Percentiles rank a stretch among this genome's conserved stretches.
Evolutionary conservation across 2,329 filamentous ascomycete genomes (phyloP).

Genomic region (Geosmithia morbida): DNA sequence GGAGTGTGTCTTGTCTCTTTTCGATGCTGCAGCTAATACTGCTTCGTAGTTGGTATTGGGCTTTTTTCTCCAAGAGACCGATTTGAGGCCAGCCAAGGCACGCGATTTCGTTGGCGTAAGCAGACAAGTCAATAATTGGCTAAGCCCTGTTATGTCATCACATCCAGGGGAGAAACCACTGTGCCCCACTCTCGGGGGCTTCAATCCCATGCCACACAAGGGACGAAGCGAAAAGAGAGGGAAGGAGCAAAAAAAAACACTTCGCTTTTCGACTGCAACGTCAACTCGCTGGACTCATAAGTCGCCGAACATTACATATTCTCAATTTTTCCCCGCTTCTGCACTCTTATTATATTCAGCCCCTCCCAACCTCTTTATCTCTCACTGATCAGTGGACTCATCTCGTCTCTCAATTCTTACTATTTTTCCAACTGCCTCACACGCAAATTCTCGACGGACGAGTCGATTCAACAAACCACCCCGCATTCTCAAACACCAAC

Average conservation of each 20-base stretch:
- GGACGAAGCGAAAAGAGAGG: background rate
- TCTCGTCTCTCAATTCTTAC: too few relatives aligned
- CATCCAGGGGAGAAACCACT: background rate
- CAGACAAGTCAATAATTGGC: background rate
- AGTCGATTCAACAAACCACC: too few relatives aligned
- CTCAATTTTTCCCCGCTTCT: background rate
- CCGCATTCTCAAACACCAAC: too few relatives aligned
- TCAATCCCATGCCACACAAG: background rate
- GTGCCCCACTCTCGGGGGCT: background rate
- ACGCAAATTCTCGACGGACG: too few relatives aligned
- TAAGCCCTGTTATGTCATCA: background rate
- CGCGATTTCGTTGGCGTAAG: background rate
- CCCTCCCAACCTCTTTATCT: background rate
- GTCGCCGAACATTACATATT: background rate
- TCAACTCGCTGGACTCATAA: background rate
- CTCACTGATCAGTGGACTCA: background rate
- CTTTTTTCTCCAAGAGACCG: background rate
- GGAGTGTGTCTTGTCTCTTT: background rate
- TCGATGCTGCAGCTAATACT: background rate
- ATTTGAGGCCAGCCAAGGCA: background rate
- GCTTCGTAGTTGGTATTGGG: background rate
- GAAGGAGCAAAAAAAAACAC: background rate
- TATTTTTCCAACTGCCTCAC: too few relatives aligned
- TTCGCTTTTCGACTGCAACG: background rate
- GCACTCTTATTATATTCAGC: background rate